Base-by-base conservation (phyloP, 1,284 basidiomycete genomes). In the Trametes polyzona region DNA sequence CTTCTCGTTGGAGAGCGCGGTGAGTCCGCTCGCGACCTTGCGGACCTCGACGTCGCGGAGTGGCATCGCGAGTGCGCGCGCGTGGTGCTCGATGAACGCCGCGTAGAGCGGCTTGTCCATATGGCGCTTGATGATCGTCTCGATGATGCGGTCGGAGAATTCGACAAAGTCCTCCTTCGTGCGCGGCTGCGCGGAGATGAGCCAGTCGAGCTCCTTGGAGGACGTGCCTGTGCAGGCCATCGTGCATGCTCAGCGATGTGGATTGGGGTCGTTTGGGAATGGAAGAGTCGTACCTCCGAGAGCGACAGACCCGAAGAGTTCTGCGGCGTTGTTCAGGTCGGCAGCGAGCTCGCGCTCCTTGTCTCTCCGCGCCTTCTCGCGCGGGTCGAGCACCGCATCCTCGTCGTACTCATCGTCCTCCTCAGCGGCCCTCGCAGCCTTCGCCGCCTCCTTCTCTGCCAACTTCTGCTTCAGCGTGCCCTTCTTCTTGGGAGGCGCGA, bases 1-100 rank as follows among this genome's bases (percentile, higher is more conserved):
- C 77, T 98, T 98, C 77, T 95, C 93, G 70, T 96, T 96, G 47
- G 93, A 90, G 11, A 97, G 78, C 1, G 92, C 88, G 17, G 91
- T 93, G 51, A 98, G 76, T 14, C 78, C 84, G 52, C 86, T 90
- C 3, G 93, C 92, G 2, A 85, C 90, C 71, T 96, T 96, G 62
- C 93, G 84, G 30, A 94, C 88, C 68, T 98, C 95, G 48, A 94
- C 86, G 62, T 96, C 94, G 61, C 87, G 89, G 50, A 97, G 79
- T 12, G 90, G 84, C 59, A 78, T 74, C 2, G 88, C 87, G 17
- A 96, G 74, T 55, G 86, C 85, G 57, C 88, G 87, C 17, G 85
- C 85, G 64, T 94, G 86, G 66, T 90, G 81, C 69, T 96, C 93
- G 59, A 94, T 81, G 68, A 97, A 96, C 1, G 83, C 66, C 2